phyloP scores from a whole-genome alignment of 176 grass and related monocot genomes.

The bread wheat (Triticum aestivum) region DNA sequence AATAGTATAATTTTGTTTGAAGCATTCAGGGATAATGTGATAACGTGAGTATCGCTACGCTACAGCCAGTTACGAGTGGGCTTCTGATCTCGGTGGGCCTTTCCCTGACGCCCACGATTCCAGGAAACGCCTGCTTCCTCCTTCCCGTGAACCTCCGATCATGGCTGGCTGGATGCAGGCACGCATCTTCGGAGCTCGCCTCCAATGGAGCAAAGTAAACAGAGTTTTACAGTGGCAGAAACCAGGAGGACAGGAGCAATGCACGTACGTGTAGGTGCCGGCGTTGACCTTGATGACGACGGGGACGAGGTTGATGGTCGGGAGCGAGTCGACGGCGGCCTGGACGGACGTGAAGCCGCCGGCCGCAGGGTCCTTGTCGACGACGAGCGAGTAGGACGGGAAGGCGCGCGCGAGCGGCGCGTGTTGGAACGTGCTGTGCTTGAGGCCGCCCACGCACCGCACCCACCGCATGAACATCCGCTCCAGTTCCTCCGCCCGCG shows the following conservation, averaged over 20 bases:
- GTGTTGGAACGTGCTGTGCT: conserved; percentile 52
- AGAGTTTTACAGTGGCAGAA: background rate
- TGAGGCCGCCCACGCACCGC: conserved; percentile 46
- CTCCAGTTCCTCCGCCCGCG: conserved; percentile 54
- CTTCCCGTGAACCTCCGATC: too few relatives aligned
- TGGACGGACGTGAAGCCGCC: conserved; percentile 88
- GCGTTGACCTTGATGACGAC: conserved; percentile 96
- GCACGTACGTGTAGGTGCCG: conserved; percentile 82
- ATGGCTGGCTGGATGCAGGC: too few relatives aligned
- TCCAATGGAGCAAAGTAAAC: background rate
- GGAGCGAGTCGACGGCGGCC: conserved; percentile 79
- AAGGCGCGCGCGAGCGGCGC: conserved; percentile 41
- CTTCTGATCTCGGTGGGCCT: too few relatives aligned
- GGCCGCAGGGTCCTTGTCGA: conserved; percentile 54
- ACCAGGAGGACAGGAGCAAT: background rate
- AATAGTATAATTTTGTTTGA: too few relatives aligned
- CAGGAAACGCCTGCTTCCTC: too few relatives aligned
- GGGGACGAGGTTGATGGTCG: conserved; percentile 74
- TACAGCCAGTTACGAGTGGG: too few relatives aligned
- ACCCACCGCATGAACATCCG: conserved; percentile 85
- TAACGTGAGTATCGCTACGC: too few relatives aligned
- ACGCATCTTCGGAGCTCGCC: background rate
- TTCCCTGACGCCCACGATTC: too few relatives aligned
- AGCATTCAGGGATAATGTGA: too few relatives aligned
- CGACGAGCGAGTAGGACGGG: conserved; percentile 56